A percentile compares a stretch with the other conserved stretches of the same genome.
These are phyloP conservation scores for Biscogniauxia marginata DNA, from an alignment of 2,329 filamentous ascomycete species.

Conservation along the genomic window DNA sequence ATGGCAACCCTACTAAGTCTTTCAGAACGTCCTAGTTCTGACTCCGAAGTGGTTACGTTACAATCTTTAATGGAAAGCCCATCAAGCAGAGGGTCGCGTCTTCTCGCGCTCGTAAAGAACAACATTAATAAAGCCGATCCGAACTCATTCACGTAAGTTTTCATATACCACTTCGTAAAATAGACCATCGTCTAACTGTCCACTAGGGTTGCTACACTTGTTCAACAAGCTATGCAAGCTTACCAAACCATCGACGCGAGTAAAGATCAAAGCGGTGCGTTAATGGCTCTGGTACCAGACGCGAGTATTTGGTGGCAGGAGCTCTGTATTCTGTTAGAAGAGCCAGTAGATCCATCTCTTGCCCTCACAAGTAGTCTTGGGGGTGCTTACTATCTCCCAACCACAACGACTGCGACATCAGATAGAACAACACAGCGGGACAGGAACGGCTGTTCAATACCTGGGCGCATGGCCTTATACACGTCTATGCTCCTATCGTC, in stretches of 20 bases:
- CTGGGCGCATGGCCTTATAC: slow-evolving; percentile 75
- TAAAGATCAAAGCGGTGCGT: slow-evolving; percentile 1
- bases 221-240: slow-evolving; percentile 46
- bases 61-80: slow-evolving; percentile 46
- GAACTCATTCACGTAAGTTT: slow-evolving; percentile 50
- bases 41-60: slow-evolving; percentile 41
- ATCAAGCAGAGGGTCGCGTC: slow-evolving; percentile 41
- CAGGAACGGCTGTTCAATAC: slow-evolving; percentile 66
- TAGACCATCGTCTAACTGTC: slow-evolving; percentile 16
- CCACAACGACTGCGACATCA: slow-evolving; percentile 25
- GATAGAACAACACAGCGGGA: slow-evolving; percentile 50
- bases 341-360: slow-evolving; percentile 59
- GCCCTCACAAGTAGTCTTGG: slow-evolving; percentile 72
- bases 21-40: slow-evolving; percentile 46
- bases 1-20: slow-evolving; percentile 54
- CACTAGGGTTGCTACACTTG: slow-evolving; percentile 51
- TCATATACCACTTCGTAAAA: neutral
- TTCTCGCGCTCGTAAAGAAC: slow-evolving; percentile 52
- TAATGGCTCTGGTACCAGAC: slow-evolving; percentile 57
- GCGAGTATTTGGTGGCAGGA: slow-evolving; percentile 63
- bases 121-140: slow-evolving; percentile 51
- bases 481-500: slow-evolving; percentile 55
- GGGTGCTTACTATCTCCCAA: slow-evolving; percentile 66
- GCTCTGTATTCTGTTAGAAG: slow-evolving; percentile 54
- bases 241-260: slow-evolving; percentile 36